Conservation (phyloP, 129 eudicot species). For the Ambrosia artemisiifolia region DNA sequence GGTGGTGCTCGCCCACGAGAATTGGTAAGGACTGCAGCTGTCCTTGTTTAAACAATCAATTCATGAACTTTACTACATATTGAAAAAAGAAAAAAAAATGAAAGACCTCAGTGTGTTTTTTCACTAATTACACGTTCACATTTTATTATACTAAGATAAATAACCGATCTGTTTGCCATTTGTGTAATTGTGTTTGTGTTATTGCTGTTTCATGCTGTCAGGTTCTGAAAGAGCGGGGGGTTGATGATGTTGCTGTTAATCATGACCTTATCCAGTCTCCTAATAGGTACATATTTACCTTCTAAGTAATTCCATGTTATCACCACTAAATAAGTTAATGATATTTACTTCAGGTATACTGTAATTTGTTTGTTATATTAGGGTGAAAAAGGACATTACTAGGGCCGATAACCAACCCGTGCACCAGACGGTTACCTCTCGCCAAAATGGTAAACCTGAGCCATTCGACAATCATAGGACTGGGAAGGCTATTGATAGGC, state of each 20-base stretch:
- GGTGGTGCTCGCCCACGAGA: conserved; percentile 97
- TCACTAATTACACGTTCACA: neutral
- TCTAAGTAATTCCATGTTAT: neutral
- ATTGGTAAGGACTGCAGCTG: conserved; percentile 45
- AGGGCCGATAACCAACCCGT: conserved; percentile 34
- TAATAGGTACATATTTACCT: conserved; percentile 40
- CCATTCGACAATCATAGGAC: conserved; percentile 47
- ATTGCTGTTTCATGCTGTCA: conserved; percentile 25
- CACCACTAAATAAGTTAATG: neutral
- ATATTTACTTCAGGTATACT: neutral
- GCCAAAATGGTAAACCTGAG: conserved; percentile 53
- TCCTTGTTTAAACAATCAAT: neutral
- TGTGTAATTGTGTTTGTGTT: conserved; percentile 15
- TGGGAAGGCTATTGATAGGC: conserved; percentile 43
- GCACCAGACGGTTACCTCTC: conserved; percentile 35
- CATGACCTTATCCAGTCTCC: conserved; percentile 43
- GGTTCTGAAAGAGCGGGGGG: conserved; percentile 86
- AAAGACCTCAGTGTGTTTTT: neutral
- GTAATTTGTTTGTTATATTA: conserved; percentile 18
- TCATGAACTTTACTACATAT: neutral
- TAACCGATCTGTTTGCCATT: neutral
- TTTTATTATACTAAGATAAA: neutral
- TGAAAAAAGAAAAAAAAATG: neutral
- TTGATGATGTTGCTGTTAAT: conserved; percentile 51
- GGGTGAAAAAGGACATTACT: conserved; percentile 48